Base-by-base conservation (phyloP, 208 protist species). In the Trypanosoma cruzi region DNA sequence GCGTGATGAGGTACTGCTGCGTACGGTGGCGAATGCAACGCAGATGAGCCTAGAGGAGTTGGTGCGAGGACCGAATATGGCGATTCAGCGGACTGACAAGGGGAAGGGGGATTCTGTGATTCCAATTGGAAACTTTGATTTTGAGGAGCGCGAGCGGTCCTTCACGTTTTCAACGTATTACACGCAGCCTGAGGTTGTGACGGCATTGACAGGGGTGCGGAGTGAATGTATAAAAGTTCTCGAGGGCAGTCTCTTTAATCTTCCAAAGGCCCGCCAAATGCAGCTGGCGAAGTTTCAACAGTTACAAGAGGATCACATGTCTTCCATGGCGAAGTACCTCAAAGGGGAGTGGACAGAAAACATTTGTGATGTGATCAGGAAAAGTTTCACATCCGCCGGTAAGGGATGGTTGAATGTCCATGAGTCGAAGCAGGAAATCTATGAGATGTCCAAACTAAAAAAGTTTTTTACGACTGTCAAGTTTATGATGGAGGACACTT, bases 391-490 rank as follows among this genome's bases (percentile, higher is more conserved):
- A 62, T 90, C 91, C n/a, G 87, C 98, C 6, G 97, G 96, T 29
- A 99, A 99, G 75, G 98, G 98, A n/a, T 99, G 98, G 98, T 87
- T 99, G 50, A 99, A 99, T 80, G 81, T 99, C 54, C 73, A 89
- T 37, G 98, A 99, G 73, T 86, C 76, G 29, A 96, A 94, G 68
- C 84, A 96, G 65, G 93, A 98, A 52, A 97, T 99, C 34, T 99
- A 99, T 84, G 97, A 98, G 46, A 94, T 99, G 68, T 97, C 90
- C 42, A 99, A 99, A 81, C 92, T 99, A 7, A 98, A 98, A 82
- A 98, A 97, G 67, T 98, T 99, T 79, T 97, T 99, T 72, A 95
- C 80, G 49, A 97, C 95, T 24, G 96, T 99, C 61, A 97, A 95
- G 75, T 98, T 98, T 70, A 98, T 99, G 94, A 99, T 99, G 98